Percentiles rank a stretch among this genome's conserved stretches.
Evolutionary conservation across 202 grass and related monocot genomes (phyloP).

Genomic region (Hordeum pubiflorum): DNA sequence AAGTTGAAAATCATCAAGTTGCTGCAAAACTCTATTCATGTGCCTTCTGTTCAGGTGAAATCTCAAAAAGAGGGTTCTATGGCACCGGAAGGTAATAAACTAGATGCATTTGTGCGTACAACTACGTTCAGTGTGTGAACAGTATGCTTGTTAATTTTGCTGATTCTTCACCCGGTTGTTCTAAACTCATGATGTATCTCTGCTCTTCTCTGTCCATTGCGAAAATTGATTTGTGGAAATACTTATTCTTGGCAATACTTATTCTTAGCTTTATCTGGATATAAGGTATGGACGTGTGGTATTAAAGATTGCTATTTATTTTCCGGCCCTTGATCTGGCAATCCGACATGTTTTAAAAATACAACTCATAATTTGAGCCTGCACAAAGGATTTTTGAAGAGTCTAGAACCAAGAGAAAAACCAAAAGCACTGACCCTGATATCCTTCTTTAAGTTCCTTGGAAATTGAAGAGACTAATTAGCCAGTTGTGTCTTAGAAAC

Average conservation of each 20-base stretch:
- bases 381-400: not conserved
- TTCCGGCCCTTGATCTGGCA: not conserved
- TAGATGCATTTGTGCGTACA: conserved; percentile 1
- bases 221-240: not conserved
- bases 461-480: not conserved
- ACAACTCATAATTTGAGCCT: not conserved
- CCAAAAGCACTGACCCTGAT: not conserved
- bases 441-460: not conserved
- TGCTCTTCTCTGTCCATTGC: not conserved
- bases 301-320: not conserved
- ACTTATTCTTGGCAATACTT: not conserved
- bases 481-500: not conserved
- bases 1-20: conserved; percentile 85
- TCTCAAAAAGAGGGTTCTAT: conserved; percentile 32
- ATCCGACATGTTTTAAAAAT: not conserved
- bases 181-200: not conserved
- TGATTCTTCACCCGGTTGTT: not conserved
- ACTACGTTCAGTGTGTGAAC: conserved; percentile 13
- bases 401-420: not conserved
- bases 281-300: not conserved
- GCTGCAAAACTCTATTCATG: conserved; percentile 46
- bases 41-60: conserved; percentile 40
- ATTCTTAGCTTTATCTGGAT: not conserved
- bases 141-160: not conserved
- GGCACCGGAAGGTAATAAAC: conserved; percentile 39